Evolutionary conservation across 1,139 yeast genomes (phyloP), one percentile per base, ranked within the genome.

Genomic region (Hansenula lynferdii): DNA sequence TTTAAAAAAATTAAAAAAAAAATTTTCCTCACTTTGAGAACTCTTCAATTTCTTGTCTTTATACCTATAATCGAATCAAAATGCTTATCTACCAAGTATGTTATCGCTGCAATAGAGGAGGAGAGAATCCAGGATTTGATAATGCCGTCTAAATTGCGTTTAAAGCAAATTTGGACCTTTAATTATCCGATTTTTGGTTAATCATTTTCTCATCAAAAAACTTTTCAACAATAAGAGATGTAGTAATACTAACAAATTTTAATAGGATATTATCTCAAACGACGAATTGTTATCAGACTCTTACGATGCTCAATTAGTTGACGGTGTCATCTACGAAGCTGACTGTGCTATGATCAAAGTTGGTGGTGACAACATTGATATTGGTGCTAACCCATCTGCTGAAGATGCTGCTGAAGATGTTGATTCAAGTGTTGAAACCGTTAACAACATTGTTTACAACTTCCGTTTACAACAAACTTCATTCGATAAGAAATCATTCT

Each of bases 301-400:
- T 61, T 94, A 89, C 79, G 95, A 85, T 69, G 65, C 78, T 66
- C 83, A 74, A 65, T 72, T 70, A 66, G 96, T 92, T 53, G 96
- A 85, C 61, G 86, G 77, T 53, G 97, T 77, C 60, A 86, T 90
- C 68, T 86, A 77, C 78, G 99, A 92, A 77, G 98, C 95, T 54
- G 87, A 92, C 80, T 87, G 97, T 74, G 73, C 78, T 62, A 82
- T 87, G 92, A 80, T 92, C 70, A 81, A 73, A 61, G 85, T 90
- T 60, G 81, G 77, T 67, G 86, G 86, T 65, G 96, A 79, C 62
- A 90, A 90, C 65, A 80, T 92, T 58, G 97, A 92, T 69, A 92
- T 92, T 69, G 98, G 98, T 74, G 98, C 96, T 62, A 92, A 94
- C 83, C 97, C 99, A 65, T 87, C 97, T 60, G 97, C 97, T 58